Evolutionary conservation across 1,139 yeast genomes (phyloP), one percentile per base, ranked within the genome.

Genomic region (Pneumocystis jirovecii): DNA sequence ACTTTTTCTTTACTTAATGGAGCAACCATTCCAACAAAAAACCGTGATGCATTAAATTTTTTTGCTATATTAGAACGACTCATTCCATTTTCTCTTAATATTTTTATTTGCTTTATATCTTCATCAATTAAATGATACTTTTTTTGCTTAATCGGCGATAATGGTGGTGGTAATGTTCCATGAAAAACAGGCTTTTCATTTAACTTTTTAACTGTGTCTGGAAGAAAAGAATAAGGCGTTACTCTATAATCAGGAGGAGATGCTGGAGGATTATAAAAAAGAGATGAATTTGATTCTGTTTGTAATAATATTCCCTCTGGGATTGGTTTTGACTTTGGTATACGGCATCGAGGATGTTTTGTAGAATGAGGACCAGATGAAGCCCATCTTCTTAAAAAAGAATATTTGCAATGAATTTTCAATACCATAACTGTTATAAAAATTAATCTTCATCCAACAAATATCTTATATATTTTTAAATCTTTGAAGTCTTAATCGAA

Each of bases 251-350:
- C 62, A 3, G 66, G 66, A 17, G 66, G 62, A 10, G 66, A 65
- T 21, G 66, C 63, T 3, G 66, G 66, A 4, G 66, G 66, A 29
- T 65, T 65, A 45, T 60, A 65, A 44, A 61, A 63, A 50, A 65
- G 44, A 8, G 62, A 57, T n/a, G 65, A 35, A 31, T 65, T 64
- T 6, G 59, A 37, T 3, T 63, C 63, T 45, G 45, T 61, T 15
- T 64, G 64, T 19, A 65, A 59, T n/a, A 40, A 40, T 63, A 44
- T 60, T 29, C 66, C 66, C 25, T 29, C 62, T 25, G 66, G 65
- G 2, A 65, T 60, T 4, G 66, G 40, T 29, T 50, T 57, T 37
- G 57, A 44, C 35, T 65, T 65, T 17, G 65, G 65, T 31, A 65
- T 45, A n/a, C 66, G 63, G 35, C 60, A 61, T n/a, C 57, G 34